Conservation (phyloP, 108 stramenopile species). For the Skeletonema tropicum region DNA sequence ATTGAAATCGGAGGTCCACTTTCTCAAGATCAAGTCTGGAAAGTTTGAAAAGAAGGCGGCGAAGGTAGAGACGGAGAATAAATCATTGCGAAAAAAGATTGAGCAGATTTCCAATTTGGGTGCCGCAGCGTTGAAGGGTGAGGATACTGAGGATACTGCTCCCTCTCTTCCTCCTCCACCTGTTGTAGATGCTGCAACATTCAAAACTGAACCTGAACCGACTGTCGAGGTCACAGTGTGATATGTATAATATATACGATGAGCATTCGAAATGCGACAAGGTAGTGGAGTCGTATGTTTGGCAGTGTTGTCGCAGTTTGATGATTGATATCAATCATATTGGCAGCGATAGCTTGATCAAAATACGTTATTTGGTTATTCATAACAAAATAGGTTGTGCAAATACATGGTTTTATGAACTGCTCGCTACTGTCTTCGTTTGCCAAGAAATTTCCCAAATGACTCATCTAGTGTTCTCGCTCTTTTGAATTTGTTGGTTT, state of each 20-base stretch:
- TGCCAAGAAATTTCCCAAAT: not conserved
- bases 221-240: not conserved
- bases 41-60: conserved; percentile 2
- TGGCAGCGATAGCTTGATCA: not conserved
- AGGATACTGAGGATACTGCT: not conserved
- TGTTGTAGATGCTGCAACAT: not conserved
- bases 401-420: not conserved
- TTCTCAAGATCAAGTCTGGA: conserved; percentile 16
- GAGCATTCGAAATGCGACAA: not conserved
- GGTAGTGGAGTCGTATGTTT: not conserved
- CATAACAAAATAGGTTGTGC: not conserved
- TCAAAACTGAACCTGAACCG: not conserved
- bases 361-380: not conserved
- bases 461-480: not conserved
- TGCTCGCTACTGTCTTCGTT: not conserved
- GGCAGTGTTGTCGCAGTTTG: not conserved
- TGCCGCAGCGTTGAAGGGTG: too few species aligned
- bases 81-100: not conserved
- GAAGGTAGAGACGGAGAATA: conserved; percentile 18
- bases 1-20: conserved; percentile 22
- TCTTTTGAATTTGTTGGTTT: not conserved
- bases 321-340: not conserved
- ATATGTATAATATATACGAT: not conserved
- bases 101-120: not conserved
- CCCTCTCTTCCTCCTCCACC: not conserved